Evolutionary conservation across 306 rosid species (phyloP), one percentile per base, ranked within the genome.

Genomic region (Quercus engelmannii): DNA sequence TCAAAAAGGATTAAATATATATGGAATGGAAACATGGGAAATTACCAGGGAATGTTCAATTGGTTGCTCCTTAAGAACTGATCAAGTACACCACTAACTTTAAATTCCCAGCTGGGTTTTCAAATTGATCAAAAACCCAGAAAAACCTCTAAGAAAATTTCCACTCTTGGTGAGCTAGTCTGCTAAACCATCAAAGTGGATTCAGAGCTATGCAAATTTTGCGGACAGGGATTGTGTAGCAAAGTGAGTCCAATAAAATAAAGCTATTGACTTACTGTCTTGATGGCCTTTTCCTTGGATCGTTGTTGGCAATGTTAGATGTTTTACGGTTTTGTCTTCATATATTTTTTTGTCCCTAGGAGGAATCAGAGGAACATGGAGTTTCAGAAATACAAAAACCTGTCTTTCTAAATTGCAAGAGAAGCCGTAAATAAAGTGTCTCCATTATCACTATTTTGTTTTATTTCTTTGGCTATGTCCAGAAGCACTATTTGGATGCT

Each of bases 271-370:
- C 63, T 10, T 46, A 62, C 38, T 64, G 71, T 19, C 58, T 41
- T 28, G 67, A 73, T 72, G 72, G 70, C 55, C 46, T 78, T 21
- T 62, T 54, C 26, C 54, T 31, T 17, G 73, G 28, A 74, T 56
- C 55, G 14, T 49, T 13, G 54, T 12, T 49, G 84, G 73, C 76
- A 87, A 81, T 46, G 51, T 14, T 73, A 81, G 20, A 6, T 68
- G 82, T 76, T 84, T 77, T 52, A 41, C 46, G 46, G 46, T 41
- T 82, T 87, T 82, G 91, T 86, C 86, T 69, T 64, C 82, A 88
- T 77, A 75, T 79, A 68, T 3, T 2, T 49, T 77, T 77, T 76
- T 79, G 52, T 83, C 55, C 11, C 59, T n/a, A 61, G 33, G 46
- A 61, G 82, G 74, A 74, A 76, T 43, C 68, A 72, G 81, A 76